Evolutionary conservation across 1,139 yeast species (phyloP), one percentile per base, ranked within the genome.

Genomic region (Diutina mesorugosa): DNA sequence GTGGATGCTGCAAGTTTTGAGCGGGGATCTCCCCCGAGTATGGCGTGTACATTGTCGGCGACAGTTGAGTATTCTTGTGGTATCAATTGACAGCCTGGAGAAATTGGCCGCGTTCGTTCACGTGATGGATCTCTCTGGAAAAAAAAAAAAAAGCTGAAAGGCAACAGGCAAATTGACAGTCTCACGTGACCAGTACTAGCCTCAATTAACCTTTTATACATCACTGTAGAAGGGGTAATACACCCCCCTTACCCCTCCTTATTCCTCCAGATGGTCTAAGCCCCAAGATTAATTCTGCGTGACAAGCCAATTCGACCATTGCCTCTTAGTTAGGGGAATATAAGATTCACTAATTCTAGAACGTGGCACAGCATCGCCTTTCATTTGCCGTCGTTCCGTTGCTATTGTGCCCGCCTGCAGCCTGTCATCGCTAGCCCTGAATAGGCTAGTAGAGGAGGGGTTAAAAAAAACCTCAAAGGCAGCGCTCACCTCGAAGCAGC

Each of bases 1-100:
- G 54, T 18, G 54, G 54, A 38, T 51, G 54, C 6, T 51, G 46
- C 21, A 51, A 41, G 35, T 51, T 51, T 12, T 35, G 54, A 18
- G 21, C 47, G 47, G 45, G 45, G 1, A 50, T 16, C 14, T 30
- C 53, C 53, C 53, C 53, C 8, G 45, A n/a, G 32, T 12, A 50
- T 30, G 53, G 53, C 8, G 53, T 30, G 32, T 50, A 50, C 53
- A 50, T 48, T 9, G 12, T 48, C 41, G 32, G 26, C 35, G 41
- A n/a, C 41, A 35, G 12, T 21, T 32, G 35, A 35, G 14, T 8
- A n/a, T 16, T 35, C 41, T 35, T 35, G 41, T 35, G 41, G 41
- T 12, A 35, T 35, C 41, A 35, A 35, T 35, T 35, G 41, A 35
- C 41, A 35, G 41, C 41, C 41, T 35, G 41, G 41, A 35, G 41